phyloP scores from a whole-genome alignment of 345 rosid genomes.

The Eucalyptus sp. region DNA sequence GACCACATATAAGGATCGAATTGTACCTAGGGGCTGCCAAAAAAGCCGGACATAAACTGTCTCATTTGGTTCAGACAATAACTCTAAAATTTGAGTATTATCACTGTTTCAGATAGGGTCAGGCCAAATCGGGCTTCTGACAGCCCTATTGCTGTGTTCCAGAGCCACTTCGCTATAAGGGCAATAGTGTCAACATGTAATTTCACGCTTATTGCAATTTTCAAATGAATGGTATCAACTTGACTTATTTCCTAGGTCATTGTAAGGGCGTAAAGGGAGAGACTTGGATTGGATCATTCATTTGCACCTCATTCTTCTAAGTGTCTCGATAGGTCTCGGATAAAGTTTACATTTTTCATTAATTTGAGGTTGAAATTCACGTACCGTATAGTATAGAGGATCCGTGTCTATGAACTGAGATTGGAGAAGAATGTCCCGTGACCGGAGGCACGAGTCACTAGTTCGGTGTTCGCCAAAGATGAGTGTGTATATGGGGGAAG shows the following conservation, averaged over 20 bases:
- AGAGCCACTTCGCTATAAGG: neutral
- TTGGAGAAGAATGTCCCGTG: neutral
- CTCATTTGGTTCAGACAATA: no score
- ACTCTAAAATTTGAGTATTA: no score
- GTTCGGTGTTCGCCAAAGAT: neutral
- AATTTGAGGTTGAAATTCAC: neutral
- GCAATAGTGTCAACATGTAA: neutral
- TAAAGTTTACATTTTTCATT: neutral
- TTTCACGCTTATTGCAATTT: neutral
- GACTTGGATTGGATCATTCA: neutral
- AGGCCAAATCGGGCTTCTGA: no score
- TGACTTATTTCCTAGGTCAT: neutral
- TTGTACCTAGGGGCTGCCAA: no score
- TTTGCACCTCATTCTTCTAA: neutral
- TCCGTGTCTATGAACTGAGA: neutral
- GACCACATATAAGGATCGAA: neutral
- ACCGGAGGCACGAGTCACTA: neutral
- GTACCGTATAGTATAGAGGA: neutral
- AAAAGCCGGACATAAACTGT: no score
- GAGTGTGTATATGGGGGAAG: neutral
- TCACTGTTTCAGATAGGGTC: no score
- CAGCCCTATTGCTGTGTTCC: neutral
- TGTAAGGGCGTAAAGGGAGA: neutral
- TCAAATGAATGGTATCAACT: neutral
- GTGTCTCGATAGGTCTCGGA: neutral